Evolutionary conservation across 352 stramenopile genomes (phyloP).

Genomic region (Aphanomyces stellatus): DNA sequence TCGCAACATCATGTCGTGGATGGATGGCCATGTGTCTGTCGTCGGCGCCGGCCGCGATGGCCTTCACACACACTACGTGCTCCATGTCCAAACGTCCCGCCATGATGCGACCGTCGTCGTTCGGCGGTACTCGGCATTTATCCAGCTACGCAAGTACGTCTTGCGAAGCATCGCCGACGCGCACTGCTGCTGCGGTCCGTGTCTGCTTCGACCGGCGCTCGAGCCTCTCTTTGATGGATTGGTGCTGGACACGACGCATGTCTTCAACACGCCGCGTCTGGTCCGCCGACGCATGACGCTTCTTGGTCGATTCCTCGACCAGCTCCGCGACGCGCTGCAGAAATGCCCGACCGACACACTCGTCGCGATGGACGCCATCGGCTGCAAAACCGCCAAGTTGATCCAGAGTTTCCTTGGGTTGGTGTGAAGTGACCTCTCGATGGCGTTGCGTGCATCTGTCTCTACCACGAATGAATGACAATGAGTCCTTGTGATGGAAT

Average conservation of each 20-base stretch:
- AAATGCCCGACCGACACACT: background rate
- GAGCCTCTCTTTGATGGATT: background rate
- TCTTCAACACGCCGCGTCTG: background rate
- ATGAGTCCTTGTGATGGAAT: too few species aligned
- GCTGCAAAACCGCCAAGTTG: background rate
- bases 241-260: background rate
- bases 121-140: slow-evolving; percentile 1
- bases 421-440: too few species aligned
- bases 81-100: background rate
- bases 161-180: background rate
- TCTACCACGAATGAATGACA: too few species aligned
- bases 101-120: background rate
- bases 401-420: background rate
- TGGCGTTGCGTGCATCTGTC: too few species aligned
- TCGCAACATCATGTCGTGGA: too few species aligned
- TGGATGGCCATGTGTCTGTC: too few species aligned
- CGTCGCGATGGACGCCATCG: background rate
- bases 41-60: background rate
- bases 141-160: background rate
- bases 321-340: background rate
- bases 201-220: background rate
- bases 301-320: background rate
- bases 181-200: background rate
- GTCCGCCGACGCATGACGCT: background rate
- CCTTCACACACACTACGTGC: background rate